Evolutionary conservation across 805 yeast species (phyloP), one percentile per base, ranked within the genome.

Genomic region (Candida namnaoensis): DNA sequence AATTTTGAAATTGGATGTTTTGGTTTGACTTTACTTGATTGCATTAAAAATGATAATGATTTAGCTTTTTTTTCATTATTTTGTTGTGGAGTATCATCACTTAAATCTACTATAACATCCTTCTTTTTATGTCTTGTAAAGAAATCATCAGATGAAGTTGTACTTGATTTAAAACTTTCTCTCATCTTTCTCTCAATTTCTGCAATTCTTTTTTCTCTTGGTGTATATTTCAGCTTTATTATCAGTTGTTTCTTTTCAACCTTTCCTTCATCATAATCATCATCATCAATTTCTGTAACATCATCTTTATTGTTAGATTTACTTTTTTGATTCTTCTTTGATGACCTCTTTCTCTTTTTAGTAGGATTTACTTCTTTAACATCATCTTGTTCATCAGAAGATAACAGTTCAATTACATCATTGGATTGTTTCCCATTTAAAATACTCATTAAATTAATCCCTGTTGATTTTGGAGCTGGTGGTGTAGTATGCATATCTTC

Each of bases 131-230:
- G n/a, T 30, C 11, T 7, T 6, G 7, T 13, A 6, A 30, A 30
- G n/a, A 30, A 30, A 13, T 19, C 19, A 19, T 19, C 19, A 19
- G 19, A 19, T 19, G 19, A 19, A 32, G 9, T 32, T 32, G 8
- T 3, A 13, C 12, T 32, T 13, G 13, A 7, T 10, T 32, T 14
- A 32, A 9, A 7, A 15, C 10, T 12, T 13, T 19, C 37, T 19
- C 39, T 47, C 25, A 54, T 54, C 41, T 53, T 56, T 23, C 42
- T 39, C 38, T 54, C 58, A 7, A 56, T 32, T 12, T 48, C 54
- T 5, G 40, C 39, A 8, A 54, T 44, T 26, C 44, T 44, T 28
- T 48, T 37, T 3, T 44, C 40, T 3, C 39, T 48, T 15, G 52
- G 44, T 27, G 48, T 50, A 25, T 51, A 51, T 32, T 49, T 51